phyloP scores from a whole-genome alignment of 805 yeast species.

The Metschnikowia drakensbergensis region DNA sequence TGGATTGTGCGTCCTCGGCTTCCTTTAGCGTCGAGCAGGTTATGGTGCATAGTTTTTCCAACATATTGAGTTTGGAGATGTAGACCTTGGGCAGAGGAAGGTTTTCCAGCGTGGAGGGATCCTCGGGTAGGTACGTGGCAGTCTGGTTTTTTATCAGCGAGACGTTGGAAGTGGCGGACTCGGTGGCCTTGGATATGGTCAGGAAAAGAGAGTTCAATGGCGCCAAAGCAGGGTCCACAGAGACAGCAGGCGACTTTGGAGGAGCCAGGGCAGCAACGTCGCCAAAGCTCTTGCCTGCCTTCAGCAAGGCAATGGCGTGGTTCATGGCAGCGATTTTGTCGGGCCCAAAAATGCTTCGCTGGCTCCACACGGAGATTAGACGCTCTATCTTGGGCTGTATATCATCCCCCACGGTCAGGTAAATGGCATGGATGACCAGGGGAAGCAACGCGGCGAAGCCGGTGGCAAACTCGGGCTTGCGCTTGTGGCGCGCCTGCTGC shows the following conservation, averaged over 20 bases:
- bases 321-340: constrained; percentile 28
- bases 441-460: constrained; percentile 55
- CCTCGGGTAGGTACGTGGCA: constrained; percentile 33
- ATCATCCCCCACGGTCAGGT: constrained; percentile 27
- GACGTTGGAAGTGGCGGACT: constrained; percentile 24
- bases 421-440: constrained; percentile 31
- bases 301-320: constrained; percentile 22
- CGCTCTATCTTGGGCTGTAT: constrained; percentile 48
- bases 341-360: constrained; percentile 43
- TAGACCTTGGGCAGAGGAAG: constrained; percentile 35
- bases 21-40: constrained; percentile 31
- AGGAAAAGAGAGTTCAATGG: constrained; percentile 29
- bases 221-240: constrained; percentile 29
- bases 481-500: constrained; percentile 67
- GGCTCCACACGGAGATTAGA: constrained; percentile 55
- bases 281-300: constrained; percentile 10
- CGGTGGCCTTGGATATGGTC: constrained; percentile 24
- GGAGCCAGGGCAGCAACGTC: background rate
- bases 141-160: constrained; percentile 38
- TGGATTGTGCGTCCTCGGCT: constrained; percentile 25
- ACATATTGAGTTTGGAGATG: constrained; percentile 35
- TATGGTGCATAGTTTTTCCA: constrained; percentile 36
- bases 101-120: constrained; percentile 32
- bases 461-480: constrained; percentile 52
- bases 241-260: background rate